Evolutionary conservation across 78 protist species (phyloP), one percentile per base, ranked within the genome.

Genomic region (Dictyostelium purpureum): DNA sequence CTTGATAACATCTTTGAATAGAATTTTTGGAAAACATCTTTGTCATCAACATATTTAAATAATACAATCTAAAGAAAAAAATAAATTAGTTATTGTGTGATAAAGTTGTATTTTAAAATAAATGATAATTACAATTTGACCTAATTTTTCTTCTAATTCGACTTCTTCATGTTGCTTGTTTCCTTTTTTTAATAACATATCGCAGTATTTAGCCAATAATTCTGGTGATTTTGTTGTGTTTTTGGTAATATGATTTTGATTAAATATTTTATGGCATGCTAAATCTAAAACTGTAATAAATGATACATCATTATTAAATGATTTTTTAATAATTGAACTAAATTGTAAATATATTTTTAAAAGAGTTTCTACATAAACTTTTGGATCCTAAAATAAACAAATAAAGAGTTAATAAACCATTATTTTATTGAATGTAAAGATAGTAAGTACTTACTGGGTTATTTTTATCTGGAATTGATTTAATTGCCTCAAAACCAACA

Each of bases 11-110:
- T 61, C 35, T 61, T 73, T 18, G 97, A 61, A 82, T 95, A 95
- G 57, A 95, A 95, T 71, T 88, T 93, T 79, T 95, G 97, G 61
- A 95, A 95, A 43, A 95, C 96, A 81, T 95, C 97, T 79, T 95
- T 95, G 57, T 95, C 97, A 43, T 95, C 97, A 18, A 95, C 82
- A 66, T 94, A 95, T 79, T 94, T 94, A 61, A 95, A 95, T 52
- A 95, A 45, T 45, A 69, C 43, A 47, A 95, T 95, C 96, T 95
- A 43, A 43, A 4, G 49, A 4, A 42, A n/a, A 40, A 35, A 57
- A 18, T 6, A 21, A 43, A 61, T 18, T n/a, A 66, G 16, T 10
- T 28, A 28, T 10, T 28, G 6, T 11, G 11, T 19, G 14, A 38
- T 38, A 6, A 26, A n/a, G n/a, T n/a, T n/a, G n/a, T n/a, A n/a